Evolutionary conservation across 1,284 basidiomycete species (phyloP).

Genomic region (Limonomyces culmigenus): DNA sequence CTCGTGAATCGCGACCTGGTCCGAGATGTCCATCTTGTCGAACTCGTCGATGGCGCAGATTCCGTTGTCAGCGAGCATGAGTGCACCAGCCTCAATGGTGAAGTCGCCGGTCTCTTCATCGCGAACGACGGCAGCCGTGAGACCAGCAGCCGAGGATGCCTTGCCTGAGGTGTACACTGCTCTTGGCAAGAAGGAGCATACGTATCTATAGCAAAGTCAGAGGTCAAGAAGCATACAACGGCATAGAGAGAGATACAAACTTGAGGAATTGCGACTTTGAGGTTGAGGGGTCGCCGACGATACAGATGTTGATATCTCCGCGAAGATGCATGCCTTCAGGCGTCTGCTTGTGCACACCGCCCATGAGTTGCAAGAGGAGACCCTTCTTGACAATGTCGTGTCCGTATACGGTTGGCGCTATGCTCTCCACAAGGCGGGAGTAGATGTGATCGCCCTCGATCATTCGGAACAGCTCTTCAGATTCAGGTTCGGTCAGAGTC

Average conservation of each 20-base stretch:
- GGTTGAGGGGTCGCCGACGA: slow-evolving; percentile 94
- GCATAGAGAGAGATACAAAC: slow-evolving; percentile 27
- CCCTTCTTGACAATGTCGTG: slow-evolving; percentile 99
- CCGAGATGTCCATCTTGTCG: slow-evolving; percentile 99
- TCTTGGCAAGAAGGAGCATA: slow-evolving; percentile 97
- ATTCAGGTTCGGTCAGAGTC: slow-evolving; percentile 83
- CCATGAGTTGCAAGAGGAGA: slow-evolving; percentile 93
- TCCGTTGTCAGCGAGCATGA: slow-evolving; percentile 99
- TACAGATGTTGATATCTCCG: slow-evolving; percentile 97
- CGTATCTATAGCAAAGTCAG: slow-evolving; percentile 46
- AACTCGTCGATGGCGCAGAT: slow-evolving; percentile 99
- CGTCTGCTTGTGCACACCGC: slow-evolving; percentile 98
- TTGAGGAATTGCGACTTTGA: slow-evolving; percentile 98
- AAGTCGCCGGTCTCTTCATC: slow-evolving; percentile 99
- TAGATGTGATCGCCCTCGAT: slow-evolving; percentile 91
- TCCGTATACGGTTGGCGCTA: slow-evolving; percentile 96
- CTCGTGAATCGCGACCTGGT: slow-evolving; percentile 99
- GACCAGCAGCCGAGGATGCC: slow-evolving; percentile 95
- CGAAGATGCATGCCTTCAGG: slow-evolving; percentile 92
- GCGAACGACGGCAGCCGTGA: slow-evolving; percentile 95
- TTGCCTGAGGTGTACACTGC: slow-evolving; percentile 99
- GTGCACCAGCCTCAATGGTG: slow-evolving; percentile 96
- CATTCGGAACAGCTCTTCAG: slow-evolving; percentile 91
- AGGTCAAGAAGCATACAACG: not conserved
- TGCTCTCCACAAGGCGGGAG: slow-evolving; percentile 81